phyloP scores from a whole-genome alignment of 176 grass and related monocot species.

The Otatea glauca region DNA sequence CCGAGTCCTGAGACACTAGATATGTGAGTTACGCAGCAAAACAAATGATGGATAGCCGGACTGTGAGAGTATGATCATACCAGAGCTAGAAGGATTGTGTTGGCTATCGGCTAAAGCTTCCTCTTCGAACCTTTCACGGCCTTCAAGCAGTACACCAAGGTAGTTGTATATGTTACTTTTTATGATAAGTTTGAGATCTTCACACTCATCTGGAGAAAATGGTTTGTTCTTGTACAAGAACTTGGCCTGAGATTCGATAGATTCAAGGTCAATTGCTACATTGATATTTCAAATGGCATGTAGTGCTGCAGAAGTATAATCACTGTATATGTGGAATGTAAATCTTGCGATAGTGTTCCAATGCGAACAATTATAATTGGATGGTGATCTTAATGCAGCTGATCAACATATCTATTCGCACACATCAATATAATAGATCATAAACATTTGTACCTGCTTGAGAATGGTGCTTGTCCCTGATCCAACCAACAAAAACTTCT shows the following conservation, averaged over 20 bases:
- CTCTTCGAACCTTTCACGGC: slow-evolving; percentile 85
- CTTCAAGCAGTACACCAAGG: slow-evolving; percentile 86
- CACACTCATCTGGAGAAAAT: slow-evolving; percentile 72
- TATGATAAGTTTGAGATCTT: slow-evolving; percentile 92
- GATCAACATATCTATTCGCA: background rate
- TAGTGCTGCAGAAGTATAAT: slow-evolving; percentile 2
- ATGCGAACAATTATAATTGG: background rate
- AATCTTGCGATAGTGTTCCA: slow-evolving; percentile 17
- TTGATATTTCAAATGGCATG: slow-evolving; percentile 1
- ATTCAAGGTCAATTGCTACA: slow-evolving; percentile 39
- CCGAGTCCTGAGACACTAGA: slow-evolving; percentile 11
- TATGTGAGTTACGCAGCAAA: slow-evolving; percentile 13
- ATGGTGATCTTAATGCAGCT: slow-evolving; percentile 23
- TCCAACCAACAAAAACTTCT: slow-evolving; percentile 84
- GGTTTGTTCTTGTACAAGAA: slow-evolving; percentile 79
- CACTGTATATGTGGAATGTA: slow-evolving; percentile 20
- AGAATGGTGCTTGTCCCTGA: slow-evolving; percentile 93
- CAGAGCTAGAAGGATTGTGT: slow-evolving; percentile 55
- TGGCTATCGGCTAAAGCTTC: slow-evolving; percentile 65
- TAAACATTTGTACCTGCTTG: slow-evolving; percentile 73
- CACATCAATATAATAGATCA: slow-evolving; percentile 6
- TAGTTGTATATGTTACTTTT: slow-evolving; percentile 92
- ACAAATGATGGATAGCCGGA: background rate
- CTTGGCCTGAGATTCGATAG: slow-evolving; percentile 66
- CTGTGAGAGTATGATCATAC: slow-evolving; percentile 33